Conservation (phyloP, 2,329 filamentous ascomycete species). For the Gnomoniopsis sp. region DNA sequence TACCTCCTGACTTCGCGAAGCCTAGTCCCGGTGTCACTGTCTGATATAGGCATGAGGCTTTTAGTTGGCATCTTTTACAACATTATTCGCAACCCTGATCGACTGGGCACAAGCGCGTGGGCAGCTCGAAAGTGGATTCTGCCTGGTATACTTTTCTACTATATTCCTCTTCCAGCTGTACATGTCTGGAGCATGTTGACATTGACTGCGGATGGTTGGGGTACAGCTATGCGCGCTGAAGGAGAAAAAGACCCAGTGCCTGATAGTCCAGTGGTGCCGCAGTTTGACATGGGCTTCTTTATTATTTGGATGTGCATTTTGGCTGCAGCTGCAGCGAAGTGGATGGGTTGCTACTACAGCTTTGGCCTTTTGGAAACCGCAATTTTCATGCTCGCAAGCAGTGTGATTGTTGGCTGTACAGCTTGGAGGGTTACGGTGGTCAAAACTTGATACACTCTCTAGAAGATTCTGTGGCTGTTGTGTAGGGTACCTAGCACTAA, state of each 20-base stretch:
- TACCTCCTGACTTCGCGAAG: constrained; percentile 24
- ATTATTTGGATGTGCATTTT: constrained; percentile 29
- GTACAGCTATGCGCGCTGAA: constrained; percentile 31
- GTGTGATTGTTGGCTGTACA: background rate
- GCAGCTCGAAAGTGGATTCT: constrained; percentile 22
- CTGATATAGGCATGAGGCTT: constrained; percentile 26
- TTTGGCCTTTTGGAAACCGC: background rate
- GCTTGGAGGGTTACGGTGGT: constrained; percentile 2
- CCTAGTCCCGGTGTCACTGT: constrained; percentile 23
- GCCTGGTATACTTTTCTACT: constrained; percentile 29
- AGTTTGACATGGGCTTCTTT: constrained; percentile 27
- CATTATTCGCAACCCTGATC: constrained; percentile 26
- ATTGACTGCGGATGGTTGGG: constrained; percentile 31
- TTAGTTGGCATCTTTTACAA: constrained; percentile 29
- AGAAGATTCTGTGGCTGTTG: too few relatives aligned
- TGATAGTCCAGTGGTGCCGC: constrained; percentile 21
- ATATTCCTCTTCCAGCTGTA: constrained; percentile 31
- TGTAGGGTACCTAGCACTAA: too few relatives aligned
- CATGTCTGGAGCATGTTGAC: constrained; percentile 32
- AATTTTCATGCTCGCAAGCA: background rate
- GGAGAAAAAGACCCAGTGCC: constrained; percentile 23
- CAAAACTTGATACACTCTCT: too few relatives aligned
- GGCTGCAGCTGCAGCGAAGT: constrained; percentile 22
- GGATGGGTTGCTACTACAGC: background rate
- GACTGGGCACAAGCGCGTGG: constrained; percentile 14